phyloP scores from a whole-genome alignment of 2,329 filamentous ascomycete species.

The Aspergillus pseudoterreus region DNA sequence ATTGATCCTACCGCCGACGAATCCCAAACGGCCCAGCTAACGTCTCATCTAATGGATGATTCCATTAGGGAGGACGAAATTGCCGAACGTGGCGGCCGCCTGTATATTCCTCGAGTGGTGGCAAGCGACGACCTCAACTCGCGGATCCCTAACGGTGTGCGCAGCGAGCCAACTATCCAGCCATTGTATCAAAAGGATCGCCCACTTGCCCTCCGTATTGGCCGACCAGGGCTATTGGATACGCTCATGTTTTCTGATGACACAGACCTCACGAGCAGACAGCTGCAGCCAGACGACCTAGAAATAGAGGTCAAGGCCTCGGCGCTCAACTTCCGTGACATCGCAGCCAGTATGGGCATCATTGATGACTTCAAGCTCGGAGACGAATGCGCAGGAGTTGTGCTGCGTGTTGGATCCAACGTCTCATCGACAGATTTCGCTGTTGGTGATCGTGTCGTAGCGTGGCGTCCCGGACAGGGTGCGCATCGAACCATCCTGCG shows the following conservation, averaged over 20 bases:
- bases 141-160: no score
- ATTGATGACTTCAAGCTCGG: conserved; percentile 1
- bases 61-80: no score
- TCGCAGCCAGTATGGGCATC: not conserved
- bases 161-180: no score
- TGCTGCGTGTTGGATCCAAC: not conserved
- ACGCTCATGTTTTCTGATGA: conserved; percentile 1
- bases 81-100: no score
- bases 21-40: no score
- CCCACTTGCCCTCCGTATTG: no score
- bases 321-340: not conserved
- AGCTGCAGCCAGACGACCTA: not conserved
- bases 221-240: not conserved
- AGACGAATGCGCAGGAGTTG: conserved; percentile 1
- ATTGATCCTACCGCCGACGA: not conserved
- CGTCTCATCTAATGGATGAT: no score
- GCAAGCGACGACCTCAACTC: no score
- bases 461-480: not conserved
- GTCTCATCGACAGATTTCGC: not conserved
- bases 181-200: no score
- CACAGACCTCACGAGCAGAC: not conserved
- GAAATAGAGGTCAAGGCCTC: conserved; percentile 5
- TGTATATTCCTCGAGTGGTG: no score
- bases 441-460: not conserved
- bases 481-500: not conserved